Evolutionary conservation across 768 basidiomycete species (phyloP).

Genomic region (Glaciozyma martinii): DNA sequence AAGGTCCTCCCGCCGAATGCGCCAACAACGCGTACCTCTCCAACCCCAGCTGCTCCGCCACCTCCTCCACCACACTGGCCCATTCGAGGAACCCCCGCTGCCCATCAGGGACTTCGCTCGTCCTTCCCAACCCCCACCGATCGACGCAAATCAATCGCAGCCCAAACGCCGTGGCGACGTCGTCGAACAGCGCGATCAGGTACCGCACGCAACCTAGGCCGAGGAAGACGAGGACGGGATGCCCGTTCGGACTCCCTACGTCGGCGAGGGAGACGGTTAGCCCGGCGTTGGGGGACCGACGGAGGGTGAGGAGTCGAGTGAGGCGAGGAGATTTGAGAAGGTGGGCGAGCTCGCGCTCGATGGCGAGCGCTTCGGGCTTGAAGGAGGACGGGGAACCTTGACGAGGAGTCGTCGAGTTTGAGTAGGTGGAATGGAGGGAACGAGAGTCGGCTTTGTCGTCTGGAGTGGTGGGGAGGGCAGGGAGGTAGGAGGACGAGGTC

Average conservation of each 20-base stretch:
- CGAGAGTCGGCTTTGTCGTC: neutral
- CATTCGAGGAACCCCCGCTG: slow-evolving; percentile 77
- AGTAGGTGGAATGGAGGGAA: neutral
- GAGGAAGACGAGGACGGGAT: slow-evolving; percentile 82
- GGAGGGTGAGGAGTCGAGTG: slow-evolving; percentile 70
- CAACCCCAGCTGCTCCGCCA: slow-evolving; percentile 70
- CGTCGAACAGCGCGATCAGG: slow-evolving; percentile 89
- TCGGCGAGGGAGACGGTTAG: slow-evolving; percentile 61
- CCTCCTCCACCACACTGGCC: slow-evolving; percentile 81
- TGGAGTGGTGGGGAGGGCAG: neutral
- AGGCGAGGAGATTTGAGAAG: slow-evolving; percentile 48
- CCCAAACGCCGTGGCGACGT: slow-evolving; percentile 80
- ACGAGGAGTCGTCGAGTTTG: neutral
- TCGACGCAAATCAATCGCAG: slow-evolving; percentile 89
- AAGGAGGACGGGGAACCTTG: neutral
- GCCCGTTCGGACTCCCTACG: slow-evolving; percentile 72
- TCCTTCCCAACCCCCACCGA: slow-evolving; percentile 90
- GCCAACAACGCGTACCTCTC: slow-evolving; percentile 80
- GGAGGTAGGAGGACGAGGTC: neutral
- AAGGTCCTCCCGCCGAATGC: slow-evolving; percentile 91
- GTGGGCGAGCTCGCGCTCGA: slow-evolving; percentile 14
- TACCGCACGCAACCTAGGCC: slow-evolving; percentile 91
- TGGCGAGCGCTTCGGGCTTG: neutral
- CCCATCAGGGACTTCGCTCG: slow-evolving; percentile 53
- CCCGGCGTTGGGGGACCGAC: slow-evolving; percentile 62